Evolutionary conservation across 1,284 basidiomycete species (phyloP).

Genomic region (Fomitopsis palustris): DNA sequence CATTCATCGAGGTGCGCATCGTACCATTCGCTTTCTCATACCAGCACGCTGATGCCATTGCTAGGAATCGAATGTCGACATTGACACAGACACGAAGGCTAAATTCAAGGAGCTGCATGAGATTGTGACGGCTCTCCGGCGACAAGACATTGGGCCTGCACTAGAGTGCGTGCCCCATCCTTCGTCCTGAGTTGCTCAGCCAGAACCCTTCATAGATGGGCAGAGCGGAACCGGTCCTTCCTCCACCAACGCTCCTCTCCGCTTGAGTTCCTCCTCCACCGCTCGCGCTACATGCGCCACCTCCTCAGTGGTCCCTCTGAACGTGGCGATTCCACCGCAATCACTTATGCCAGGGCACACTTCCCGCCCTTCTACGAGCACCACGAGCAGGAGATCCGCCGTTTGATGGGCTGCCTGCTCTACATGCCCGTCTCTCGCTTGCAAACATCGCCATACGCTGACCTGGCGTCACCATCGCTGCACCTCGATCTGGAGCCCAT

Average conservation of each 20-base stretch:
- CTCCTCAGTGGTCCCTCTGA: conserved; percentile 54
- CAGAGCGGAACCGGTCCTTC: conserved; percentile 60
- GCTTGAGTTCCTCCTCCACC: conserved; percentile 84
- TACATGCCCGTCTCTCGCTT: conserved; percentile 68
- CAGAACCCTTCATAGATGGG: conserved; percentile 57
- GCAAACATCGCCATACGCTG: conserved; percentile 69
- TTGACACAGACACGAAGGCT: conserved; percentile 51
- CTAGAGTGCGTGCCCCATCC: conserved; percentile 51
- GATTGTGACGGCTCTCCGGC: conserved; percentile 68
- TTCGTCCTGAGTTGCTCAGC: neutral
- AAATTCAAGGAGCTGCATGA: conserved; percentile 72
- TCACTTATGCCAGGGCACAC: conserved; percentile 71
- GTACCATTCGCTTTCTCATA: neutral
- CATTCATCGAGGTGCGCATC: conserved; percentile 53
- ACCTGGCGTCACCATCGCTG: conserved; percentile 63
- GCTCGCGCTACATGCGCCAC: conserved; percentile 79
- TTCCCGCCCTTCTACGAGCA: conserved; percentile 68
- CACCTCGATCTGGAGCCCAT: conserved; percentile 77
- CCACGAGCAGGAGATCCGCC: conserved; percentile 65
- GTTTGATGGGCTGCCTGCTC: conserved; percentile 73
- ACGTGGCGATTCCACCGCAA: conserved; percentile 50
- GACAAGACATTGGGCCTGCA: conserved; percentile 69
- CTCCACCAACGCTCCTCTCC: conserved; percentile 68
- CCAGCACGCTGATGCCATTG: neutral
- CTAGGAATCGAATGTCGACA: conserved; percentile 53